phyloP scores from a whole-genome alignment of 306 rosid species.

The Cyclanthera cordifolia region DNA sequence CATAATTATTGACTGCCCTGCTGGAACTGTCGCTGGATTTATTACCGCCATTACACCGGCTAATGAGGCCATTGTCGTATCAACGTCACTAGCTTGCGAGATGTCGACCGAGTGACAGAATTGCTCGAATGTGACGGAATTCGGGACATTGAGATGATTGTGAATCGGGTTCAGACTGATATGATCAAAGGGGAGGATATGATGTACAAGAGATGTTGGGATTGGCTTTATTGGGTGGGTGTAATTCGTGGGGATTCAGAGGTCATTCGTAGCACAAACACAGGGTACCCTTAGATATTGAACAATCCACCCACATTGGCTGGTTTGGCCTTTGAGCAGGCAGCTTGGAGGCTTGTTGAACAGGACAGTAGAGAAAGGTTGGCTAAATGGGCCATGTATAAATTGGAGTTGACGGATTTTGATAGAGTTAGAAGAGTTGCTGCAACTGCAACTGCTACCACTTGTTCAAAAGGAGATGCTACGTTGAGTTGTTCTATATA shows the following conservation, averaged over 20 bases:
- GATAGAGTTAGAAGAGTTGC: not conserved
- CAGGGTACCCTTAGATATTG: constrained; percentile 82
- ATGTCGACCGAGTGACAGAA: constrained; percentile 84
- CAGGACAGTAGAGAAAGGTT: constrained; percentile 41
- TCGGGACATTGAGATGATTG: constrained; percentile 93
- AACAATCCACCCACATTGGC: constrained; percentile 94
- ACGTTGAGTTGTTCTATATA: not conserved
- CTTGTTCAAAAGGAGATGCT: constrained; percentile 1
- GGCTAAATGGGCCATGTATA: not conserved
- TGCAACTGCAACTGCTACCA: not conserved
- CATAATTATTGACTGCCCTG: constrained; percentile 82
- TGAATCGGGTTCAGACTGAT: constrained; percentile 84
- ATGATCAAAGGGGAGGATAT: constrained; percentile 95
- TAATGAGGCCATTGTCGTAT: constrained; percentile 73
- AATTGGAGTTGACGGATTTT: constrained; percentile 8
- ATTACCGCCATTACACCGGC: constrained; percentile 95
- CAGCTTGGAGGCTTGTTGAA: constrained; percentile 98
- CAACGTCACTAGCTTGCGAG: constrained; percentile 87
- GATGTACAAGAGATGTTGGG: constrained; percentile 97
- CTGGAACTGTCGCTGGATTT: constrained; percentile 94
- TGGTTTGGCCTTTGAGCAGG: constrained; percentile 91
- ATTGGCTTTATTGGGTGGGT: constrained; percentile 78
- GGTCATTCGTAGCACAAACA: constrained; percentile 83
- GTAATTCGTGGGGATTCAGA: constrained; percentile 83
- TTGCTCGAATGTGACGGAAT: constrained; percentile 89